A percentile compares a stretch with the other conserved stretches of the same genome.
Evolutionary conservation across 768 basidiomycete species (phyloP).

Genomic region (Nidularia pulvinata): DNA sequence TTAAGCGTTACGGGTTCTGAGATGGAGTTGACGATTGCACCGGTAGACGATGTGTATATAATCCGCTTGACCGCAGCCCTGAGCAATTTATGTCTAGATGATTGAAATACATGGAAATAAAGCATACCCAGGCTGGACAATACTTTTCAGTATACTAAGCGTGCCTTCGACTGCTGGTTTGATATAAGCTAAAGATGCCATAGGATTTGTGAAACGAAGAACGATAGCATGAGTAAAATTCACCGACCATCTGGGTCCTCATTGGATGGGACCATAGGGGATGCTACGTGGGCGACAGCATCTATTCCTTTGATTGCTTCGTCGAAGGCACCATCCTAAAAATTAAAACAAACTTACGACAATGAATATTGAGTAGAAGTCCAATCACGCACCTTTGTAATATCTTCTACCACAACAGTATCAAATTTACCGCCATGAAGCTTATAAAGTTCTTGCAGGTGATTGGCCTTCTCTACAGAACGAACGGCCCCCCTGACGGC

Average conservation of each 20-base stretch:
- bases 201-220: not conserved
- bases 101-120: not conserved
- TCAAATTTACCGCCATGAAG: slow-evolving; percentile 53
- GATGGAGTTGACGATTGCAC: not conserved
- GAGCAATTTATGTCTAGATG: not conserved
- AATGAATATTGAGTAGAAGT: not conserved
- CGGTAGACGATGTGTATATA: not conserved
- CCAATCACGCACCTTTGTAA: slow-evolving; percentile 28
- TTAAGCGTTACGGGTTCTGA: not conserved
- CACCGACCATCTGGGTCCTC: slow-evolving; percentile 30
- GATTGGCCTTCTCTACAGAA: slow-evolving; percentile 51
- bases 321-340: slow-evolving; percentile 64
- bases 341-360: not conserved
- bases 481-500: slow-evolving; percentile 63
- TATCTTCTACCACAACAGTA: slow-evolving; percentile 64
- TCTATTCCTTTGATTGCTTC: slow-evolving; percentile 71
- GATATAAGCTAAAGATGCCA: not conserved
- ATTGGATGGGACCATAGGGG: slow-evolving; percentile 47
- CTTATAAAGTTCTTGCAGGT: slow-evolving; percentile 50
- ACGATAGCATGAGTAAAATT: not conserved
- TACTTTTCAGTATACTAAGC: not conserved
- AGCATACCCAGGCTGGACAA: not conserved
- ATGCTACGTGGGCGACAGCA: slow-evolving; percentile 59
- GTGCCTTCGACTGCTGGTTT: not conserved
- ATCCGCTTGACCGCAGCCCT: not conserved